Conservation (phyloP, 2,329 filamentous ascomycete species). For the Penicillium thymicola region DNA sequence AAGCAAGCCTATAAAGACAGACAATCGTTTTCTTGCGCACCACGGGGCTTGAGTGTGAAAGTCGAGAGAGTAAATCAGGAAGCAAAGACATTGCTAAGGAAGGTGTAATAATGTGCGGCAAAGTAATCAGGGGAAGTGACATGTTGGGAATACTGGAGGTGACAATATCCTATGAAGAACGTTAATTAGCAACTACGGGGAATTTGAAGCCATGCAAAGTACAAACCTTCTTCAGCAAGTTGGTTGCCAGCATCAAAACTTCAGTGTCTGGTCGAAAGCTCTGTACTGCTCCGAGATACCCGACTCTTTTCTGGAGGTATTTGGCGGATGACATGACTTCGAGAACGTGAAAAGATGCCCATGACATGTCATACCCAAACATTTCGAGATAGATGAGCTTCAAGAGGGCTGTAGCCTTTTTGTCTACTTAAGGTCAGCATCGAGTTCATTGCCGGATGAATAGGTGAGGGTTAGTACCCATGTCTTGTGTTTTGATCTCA, state of each 20-base stretch:
- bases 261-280: conserved; percentile 95
- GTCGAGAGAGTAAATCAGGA: conserved; percentile 77
- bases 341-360: conserved; percentile 96
- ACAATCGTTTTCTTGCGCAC: conserved; percentile 96
- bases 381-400: conserved; percentile 98
- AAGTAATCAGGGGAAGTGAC: conserved; percentile 77
- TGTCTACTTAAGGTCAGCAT: conserved; percentile 54
- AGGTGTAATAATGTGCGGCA: conserved; percentile 93
- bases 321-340: conserved; percentile 98
- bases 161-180: conserved; percentile 47
- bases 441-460: not conserved
- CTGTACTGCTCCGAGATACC: conserved; percentile 92
- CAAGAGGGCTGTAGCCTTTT: conserved; percentile 92
- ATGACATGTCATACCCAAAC: conserved; percentile 99
- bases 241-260: conserved; percentile 95
- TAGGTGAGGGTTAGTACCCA: conserved; percentile 56
- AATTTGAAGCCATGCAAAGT: not conserved
- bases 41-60: conserved; percentile 79
- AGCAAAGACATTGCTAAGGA: conserved; percentile 88
- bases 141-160: conserved; percentile 73
- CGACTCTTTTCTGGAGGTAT: conserved; percentile 91
- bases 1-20: conserved; percentile 83
- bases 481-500: conserved; percentile 89
- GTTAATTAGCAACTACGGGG: conserved; percentile 19
- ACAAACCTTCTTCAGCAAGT: conserved; percentile 83